Evolutionary conservation across 1,284 basidiomycete species (phyloP).

Genomic region (Pseudomicrostroma phylloplanum): DNA sequence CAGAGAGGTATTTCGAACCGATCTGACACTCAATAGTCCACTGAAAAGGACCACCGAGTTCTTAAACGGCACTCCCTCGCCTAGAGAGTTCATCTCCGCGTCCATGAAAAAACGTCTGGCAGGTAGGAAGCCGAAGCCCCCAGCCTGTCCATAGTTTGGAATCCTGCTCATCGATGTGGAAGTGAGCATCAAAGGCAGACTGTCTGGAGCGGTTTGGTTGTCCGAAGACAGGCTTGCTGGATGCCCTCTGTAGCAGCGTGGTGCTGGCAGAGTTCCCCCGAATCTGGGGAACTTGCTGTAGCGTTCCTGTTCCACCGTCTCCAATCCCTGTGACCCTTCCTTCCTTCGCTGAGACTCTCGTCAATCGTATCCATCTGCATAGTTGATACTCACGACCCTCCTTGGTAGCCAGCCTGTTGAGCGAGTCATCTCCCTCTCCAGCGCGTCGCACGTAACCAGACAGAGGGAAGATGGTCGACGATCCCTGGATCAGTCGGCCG

Average conservation of each 20-base stretch:
- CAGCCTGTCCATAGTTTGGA: conserved; percentile 23
- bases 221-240: too few species aligned
- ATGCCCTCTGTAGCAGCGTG: not conserved
- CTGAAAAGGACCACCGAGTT: conserved; percentile 39
- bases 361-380: not conserved
- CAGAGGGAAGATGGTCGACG: conserved; percentile 83
- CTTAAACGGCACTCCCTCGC: conserved; percentile 45
- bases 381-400: conserved; percentile 71
- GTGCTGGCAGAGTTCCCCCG: not conserved
- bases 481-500: conserved; percentile 75
- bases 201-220: conserved; percentile 37
- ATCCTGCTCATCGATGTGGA: conserved; percentile 37
- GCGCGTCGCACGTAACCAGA: conserved; percentile 88
- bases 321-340: not conserved
- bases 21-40: conserved; percentile 47
- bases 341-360: not conserved
- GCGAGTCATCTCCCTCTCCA: conserved; percentile 93
- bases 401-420: conserved; percentile 93
- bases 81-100: conserved; percentile 12
- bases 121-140: conserved; percentile 4
- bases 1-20: conserved; percentile 32
- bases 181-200: conserved; percentile 37
- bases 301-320: not conserved
- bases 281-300: not conserved
- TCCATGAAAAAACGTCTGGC: conserved; percentile 12